Base-by-base conservation (phyloP, 257 asterid species). In the Cynanchum wilfordii region DNA sequence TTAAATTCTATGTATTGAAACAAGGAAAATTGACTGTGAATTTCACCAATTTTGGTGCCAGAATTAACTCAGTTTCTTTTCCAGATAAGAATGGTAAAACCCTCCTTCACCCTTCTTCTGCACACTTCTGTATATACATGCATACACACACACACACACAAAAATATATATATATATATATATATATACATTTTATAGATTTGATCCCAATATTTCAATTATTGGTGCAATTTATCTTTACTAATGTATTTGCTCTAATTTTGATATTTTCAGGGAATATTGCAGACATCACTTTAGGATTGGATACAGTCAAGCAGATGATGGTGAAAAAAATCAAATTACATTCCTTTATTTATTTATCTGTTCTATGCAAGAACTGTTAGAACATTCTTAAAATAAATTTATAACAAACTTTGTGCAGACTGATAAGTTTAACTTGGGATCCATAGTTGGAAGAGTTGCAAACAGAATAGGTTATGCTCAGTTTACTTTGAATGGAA, bases 381-480 rank as follows among this genome's bases (percentile, higher is more conserved):
- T 30, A 30, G 33, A 30, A 30, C 33, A n/a, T n/a, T 33, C 4
- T 33, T 33, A 33, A 33, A 33, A 33, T 33, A 33, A 33, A 33
- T 33, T 51, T 17, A 17, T 51, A 7, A 51, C 22, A 16, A 51
- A 0, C 11, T 10, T 30, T 49, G 1, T n/a, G 27, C 73, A 52
- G 73, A 13, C 36, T 17, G 73, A 70, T 13, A 70, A 70, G 24
- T 9, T 52, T 29, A 33, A 20, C 10, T 77, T 77, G 2, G 82
- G 82, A 20, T 75, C 75, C 17, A 66, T 81, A 55, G 70, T 78
- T 42, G 85, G 85, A 70, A 73, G 85, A 40, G 84, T 81, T 44
- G 74, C 82, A 25, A 77, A 77, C 40, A 69, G 82, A 51, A 81
- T 81, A 69, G 66, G 64, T 0, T 68, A 68, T 70, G 82, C 74